Evolutionary conservation across 2,329 filamentous ascomycete species (phyloP), one percentile per base, ranked within the genome.

Genomic region (Alternaria arbusti): DNA sequence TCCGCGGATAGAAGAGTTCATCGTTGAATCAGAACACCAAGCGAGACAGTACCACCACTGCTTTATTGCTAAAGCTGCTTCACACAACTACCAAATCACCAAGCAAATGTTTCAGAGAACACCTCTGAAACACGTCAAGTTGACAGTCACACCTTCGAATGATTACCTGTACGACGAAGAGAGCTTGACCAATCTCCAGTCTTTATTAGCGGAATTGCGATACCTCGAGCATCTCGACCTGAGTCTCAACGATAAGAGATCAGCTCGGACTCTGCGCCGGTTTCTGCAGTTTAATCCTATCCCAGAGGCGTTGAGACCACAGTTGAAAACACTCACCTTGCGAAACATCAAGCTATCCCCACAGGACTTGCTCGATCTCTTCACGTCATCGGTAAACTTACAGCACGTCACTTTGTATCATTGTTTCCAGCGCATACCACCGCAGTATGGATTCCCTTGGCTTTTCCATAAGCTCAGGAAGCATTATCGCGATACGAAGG

Each of bases 1-100:
- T 1, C 62, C 75, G 20, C 59, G 61, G 5, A 57, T 84, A 13
- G 64, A 75, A 2, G 81, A 82, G 50, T 65, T 84, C 3, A 36
- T 78, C 6, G 13, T 83, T 6, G 77, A 82, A 50, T 68, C 61
- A 5, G 67, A 65, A 5, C 54, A 63, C 20, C 65, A 70, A 20
- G 20, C 25, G 1, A 61, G 30, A 4, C 65, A 60, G 15, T 50
- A 66, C 11, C 49, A 58, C 40, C 50, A 64, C 32, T 51, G 63
- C 22, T 28, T 68, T 11, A 52, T 69, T 4, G 17, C 50, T 11
- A 10, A 36, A 3, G 36, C 36, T 40, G 47, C 43, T 13, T 66
- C 54, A 12, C 17, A 50, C 6, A 59, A 67, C 28, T 61, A 57
- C 49, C 28, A 55, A 3, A 55, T 66, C 20, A 72, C 68, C 2